Conservation (phyloP, 2,329 filamentous ascomycete species). For the Cordyceps cicadae region DNA sequence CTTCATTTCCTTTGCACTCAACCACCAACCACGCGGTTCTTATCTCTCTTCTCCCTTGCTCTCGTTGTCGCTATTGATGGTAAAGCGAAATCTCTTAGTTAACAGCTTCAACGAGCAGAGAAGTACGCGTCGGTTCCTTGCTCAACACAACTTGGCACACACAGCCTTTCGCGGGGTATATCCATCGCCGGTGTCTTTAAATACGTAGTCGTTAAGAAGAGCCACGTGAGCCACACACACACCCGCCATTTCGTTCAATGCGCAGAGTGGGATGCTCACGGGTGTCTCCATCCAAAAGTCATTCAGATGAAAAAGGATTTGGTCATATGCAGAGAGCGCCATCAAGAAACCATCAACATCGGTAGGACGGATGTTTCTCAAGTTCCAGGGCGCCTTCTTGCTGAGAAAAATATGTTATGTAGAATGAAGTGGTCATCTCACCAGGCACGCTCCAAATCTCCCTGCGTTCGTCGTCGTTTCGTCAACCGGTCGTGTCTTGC, state of each 20-base stretch:
- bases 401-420: conserved; percentile 18
- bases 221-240: conserved; percentile 25
- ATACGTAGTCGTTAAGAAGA: conserved; percentile 27
- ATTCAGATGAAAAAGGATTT: conserved; percentile 15
- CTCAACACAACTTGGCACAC: conserved; percentile 19
- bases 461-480: conserved; percentile 11
- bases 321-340: conserved; percentile 20
- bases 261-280: conserved; percentile 22
- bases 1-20: conserved; percentile 9
- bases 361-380: conserved; percentile 13
- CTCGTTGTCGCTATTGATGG: not conserved
- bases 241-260: conserved; percentile 24
- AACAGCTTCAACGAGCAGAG: not conserved
- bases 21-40: conserved; percentile 10
- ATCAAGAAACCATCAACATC: conserved; percentile 19
- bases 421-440: conserved; percentile 16
- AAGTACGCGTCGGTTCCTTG: conserved; percentile 11
- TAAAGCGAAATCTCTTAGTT: not conserved
- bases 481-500: conserved; percentile 7
- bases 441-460: conserved; percentile 5
- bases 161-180: conserved; percentile 32
- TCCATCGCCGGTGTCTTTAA: conserved; percentile 33
- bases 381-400: conserved; percentile 23
- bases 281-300: conserved; percentile 23
- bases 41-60: conserved; percentile 7